Evolutionary conservation across 1,139 yeast species (phyloP), one percentile per base, ranked within the genome.

Genomic region (Diutina rugosa): DNA sequence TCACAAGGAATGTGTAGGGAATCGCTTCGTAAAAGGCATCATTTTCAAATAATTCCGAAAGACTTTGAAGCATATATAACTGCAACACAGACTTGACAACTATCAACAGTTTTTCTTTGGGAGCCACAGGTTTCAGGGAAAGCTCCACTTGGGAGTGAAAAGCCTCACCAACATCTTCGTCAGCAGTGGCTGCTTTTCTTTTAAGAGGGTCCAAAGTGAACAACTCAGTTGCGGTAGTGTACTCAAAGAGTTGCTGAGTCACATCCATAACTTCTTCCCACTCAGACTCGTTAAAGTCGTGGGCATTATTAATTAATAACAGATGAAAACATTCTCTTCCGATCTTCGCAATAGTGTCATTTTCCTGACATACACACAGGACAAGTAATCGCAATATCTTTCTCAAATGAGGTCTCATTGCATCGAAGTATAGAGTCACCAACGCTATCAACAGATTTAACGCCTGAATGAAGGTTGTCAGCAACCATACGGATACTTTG

Each of bases 381-480:
- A 84, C 84, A 57, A 95, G 71, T 58, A 95, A 76, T 48, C 82
- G 84, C 69, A 95, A 74, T 67, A 87, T 90, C 1, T 90, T 95
- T 59, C 81, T 87, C 57, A 93, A 75, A 80, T 87, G 81, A 51
- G 80, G 76, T 61, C 84, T 84, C 65, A 93, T 78, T 2, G 84
- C 79, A 45, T 79, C 85, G 68, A 90, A 93, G 69, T 87, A 91
- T 61, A 85, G 87, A 0, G 91, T 81, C 65, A 91, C 86, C 58
- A 95, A 73, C 0, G 88, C 84, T 62, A 93, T 84, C 86, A 91
- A 81, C 65, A 90, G 89, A 67, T 96, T 82, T 65, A 95, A 76
- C 0, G 98, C 99, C 69, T 95, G 99, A 58, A 95, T 90, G 69
- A 95, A 79, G 0, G 99, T 95, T 0, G 99, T 91, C 0, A 97